Evolutionary conservation across 1,139 yeast species (phyloP), one percentile per base, ranked within the genome.

Genomic region (Hyphopichia buzzinii): DNA sequence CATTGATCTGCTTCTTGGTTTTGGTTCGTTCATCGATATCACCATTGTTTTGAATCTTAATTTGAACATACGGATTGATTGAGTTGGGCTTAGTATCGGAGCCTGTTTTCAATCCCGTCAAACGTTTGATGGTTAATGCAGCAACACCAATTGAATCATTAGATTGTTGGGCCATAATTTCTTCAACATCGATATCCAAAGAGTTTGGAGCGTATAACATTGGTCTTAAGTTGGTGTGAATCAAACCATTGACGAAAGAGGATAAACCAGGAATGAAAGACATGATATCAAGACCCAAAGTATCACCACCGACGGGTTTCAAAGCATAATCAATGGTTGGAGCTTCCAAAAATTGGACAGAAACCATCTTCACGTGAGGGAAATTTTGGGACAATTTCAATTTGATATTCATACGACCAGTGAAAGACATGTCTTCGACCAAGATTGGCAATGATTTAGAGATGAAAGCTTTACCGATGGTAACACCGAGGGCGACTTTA

Each of bases 291-390:
- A 85, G 56, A 44, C 95, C 95, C 42, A 84, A 72, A 13, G 89
- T 81, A 54, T 84, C 90, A 62, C 94, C 94, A 57, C 92, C 92
- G 38, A 84, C 84, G n/a, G 95, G 95, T 54, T 84, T 84, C 63
- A 85, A 74, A 15, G 81, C 82, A 55, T 84, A 84, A 54, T 82
- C 90, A 52, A 84, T 82, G 16, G 73, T 68, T 29, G 94, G 92
- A 17, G 90, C 84, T 56, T 84, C 92, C 52, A 84, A 66, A 50
- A 85, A 78, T 47, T 81, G 84, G 38, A 84, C 66, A 11, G 87
- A 79, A 14, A 84, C 86, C 52, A 77, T 62, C 46, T 80, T 81
- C 38, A 85, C 81, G 48, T 84, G 88, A 19, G 95, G 95, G 57
- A 84, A 84, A 48, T 74, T 73, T 34, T 75, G 73, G 26, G 79